Evolutionary conservation across 2,329 filamentous ascomycete species (phyloP).

Genomic region (Pseudogymnoascus sp.): DNA sequence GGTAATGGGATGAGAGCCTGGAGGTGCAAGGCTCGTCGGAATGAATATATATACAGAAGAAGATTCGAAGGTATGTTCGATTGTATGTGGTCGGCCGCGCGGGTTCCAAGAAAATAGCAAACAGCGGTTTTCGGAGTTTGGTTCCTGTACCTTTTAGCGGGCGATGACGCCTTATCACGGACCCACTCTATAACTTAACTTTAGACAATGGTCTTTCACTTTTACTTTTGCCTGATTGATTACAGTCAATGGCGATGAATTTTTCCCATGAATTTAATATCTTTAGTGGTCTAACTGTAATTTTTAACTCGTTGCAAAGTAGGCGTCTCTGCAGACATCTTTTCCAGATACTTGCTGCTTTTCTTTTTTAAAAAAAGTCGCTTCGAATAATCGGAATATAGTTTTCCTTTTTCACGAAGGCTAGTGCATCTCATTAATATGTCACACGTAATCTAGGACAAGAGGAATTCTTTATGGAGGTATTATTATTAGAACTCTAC

Average conservation of each 20-base stretch:
- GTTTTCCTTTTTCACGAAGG: no score
- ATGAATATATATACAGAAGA: background rate
- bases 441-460: no score
- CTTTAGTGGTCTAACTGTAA: background rate
- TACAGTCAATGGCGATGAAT: background rate
- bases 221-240: background rate
- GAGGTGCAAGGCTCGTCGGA: background rate
- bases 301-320: no score
- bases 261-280: background rate
- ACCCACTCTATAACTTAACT: background rate
- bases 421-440: no score
- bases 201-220: background rate
- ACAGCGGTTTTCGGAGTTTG: background rate
- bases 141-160: constrained; percentile 8
- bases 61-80: background rate
- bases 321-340: no score
- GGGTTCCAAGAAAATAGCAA: constrained; percentile 7
- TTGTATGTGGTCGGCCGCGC: background rate
- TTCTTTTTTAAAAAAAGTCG: no score
- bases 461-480: no score
- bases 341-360: no score
- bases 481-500: no score
- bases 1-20: background rate
- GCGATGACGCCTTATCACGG: constrained; percentile 8
- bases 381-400: no score